Base-by-base conservation (phyloP, 1,284 basidiomycete genomes). In the Bjerkandera adusta region DNA sequence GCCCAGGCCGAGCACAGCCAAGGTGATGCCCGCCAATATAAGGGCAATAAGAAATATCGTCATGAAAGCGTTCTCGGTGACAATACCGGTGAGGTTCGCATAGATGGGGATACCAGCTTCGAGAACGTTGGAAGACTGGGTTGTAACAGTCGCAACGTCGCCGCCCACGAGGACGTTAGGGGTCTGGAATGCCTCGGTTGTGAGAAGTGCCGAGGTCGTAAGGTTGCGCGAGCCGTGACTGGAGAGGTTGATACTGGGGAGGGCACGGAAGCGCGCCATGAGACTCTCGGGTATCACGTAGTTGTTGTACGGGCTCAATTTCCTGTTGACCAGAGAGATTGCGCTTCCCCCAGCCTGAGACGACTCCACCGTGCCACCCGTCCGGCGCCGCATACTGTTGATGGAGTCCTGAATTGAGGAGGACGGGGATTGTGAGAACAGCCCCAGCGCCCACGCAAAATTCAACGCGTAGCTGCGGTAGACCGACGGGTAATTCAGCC, bases 361-460 rank as follows among this genome's bases (percentile, higher is more conserved):
- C 54, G 84, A 78, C 4, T 77, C 72, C 48, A 92, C 70, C 39
- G 75, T 70, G 2, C 91, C 92, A 8, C 93, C 94, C 0, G 94
- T 97, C 40, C 77, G 71, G 51, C 79, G 72, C 16, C 95, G 83
- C 79, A 96, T 89, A 49, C 71, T 73, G 60, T 89, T 79, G 62
- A 98, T 95, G 21, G 89, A 83, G 25, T 67, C 61, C 63, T 97
- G 91, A 42, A 97, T 74, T 10, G 76, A 64, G 4, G 76, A 78
- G 5, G 68, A 63, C 2, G 72, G 58, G 3, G 75, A 69, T 18
- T 81, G 73, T 35, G 79, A 66, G 61, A 97, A 81, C n/a, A 98
- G 70, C 0, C 90, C 91, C 57, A 96, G 67, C 0, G 89, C 77
- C 94, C 94, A 97, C 1, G 84, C 79, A 57, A 97, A 96, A 64